A percentile compares a stretch with the other conserved stretches of the same genome.
These are phyloP conservation scores for Gossypium longicalyx DNA, from an alignment of 345 rosid genomes.

Conservation along the genomic window DNA sequence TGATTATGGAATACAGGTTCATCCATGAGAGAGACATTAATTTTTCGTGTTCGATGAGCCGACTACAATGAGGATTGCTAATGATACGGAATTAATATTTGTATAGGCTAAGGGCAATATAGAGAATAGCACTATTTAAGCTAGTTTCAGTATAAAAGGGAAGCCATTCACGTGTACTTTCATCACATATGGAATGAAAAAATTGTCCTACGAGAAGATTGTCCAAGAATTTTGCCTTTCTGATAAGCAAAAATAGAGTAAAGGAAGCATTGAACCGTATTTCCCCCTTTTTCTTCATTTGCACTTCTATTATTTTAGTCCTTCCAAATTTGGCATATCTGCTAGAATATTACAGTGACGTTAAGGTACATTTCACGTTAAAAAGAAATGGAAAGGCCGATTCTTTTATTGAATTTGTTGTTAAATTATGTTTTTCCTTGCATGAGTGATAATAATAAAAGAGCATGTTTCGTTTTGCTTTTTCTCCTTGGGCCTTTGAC, in stretches of 20 bases:
- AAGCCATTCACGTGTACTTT: too few relatives aligned
- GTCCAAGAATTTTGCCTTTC: not conserved
- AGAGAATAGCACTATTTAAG: too few relatives aligned
- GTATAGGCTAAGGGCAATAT: too few relatives aligned
- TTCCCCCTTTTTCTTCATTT: not conserved
- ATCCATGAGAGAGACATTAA: slow-evolving; percentile 17
- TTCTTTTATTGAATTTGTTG: not conserved
- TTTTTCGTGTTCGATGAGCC: not conserved
- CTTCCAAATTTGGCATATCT: not conserved
- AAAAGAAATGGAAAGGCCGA: not conserved
- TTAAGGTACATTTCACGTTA: too few relatives aligned
- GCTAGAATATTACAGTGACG: not conserved
- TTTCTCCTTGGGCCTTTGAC: not conserved
- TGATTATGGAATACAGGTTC: slow-evolving; percentile 26
- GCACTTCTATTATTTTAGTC: not conserved
- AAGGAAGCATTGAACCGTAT: not conserved
- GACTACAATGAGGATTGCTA: not conserved
- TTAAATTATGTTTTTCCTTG: not conserved
- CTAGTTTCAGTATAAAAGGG: too few relatives aligned
- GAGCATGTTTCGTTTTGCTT: too few relatives aligned
- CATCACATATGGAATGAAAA: not conserved
- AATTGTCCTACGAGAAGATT: not conserved
- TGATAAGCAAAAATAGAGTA: not conserved
- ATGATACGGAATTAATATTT: too few relatives aligned
- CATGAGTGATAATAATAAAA: not conserved